A percentile compares a stretch with the other conserved stretches of the same genome.
These are phyloP conservation scores for Microascus cirrosus DNA, from an alignment of 2,329 filamentous ascomycete species.

Conservation along the genomic window DNA sequence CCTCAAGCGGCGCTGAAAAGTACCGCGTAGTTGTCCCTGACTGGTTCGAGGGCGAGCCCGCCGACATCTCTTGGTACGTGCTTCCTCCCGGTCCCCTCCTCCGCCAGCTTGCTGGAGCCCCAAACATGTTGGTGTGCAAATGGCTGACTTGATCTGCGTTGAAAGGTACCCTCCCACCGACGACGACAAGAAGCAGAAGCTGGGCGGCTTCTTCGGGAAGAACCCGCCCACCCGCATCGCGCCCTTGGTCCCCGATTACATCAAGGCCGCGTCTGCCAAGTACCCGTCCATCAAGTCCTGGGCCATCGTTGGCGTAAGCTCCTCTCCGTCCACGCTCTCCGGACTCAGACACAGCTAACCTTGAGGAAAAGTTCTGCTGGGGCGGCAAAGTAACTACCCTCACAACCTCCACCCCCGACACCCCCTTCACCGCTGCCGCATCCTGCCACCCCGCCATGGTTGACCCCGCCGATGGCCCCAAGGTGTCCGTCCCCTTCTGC, in stretches of 20 bases:
- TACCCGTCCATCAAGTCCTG: conserved; percentile 45
- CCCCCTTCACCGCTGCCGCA: conserved; percentile 43
- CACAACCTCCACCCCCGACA: conserved; percentile 33
- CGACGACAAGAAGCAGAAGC: conserved; percentile 48
- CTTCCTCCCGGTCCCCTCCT: not conserved
- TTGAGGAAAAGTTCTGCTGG: conserved; percentile 47
- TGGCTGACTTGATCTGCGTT: not conserved
- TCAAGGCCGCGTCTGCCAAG: conserved; percentile 38
- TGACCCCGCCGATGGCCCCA: conserved; percentile 47
- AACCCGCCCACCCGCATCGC: conserved; percentile 35
- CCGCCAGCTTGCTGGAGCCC: no score
- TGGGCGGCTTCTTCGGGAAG: conserved; percentile 46
- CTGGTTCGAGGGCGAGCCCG: conserved; percentile 70
- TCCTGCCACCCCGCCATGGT: conserved; percentile 52
- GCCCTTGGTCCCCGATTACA: conserved; percentile 39
- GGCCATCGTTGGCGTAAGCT: conserved; percentile 47
- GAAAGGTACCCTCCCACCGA: conserved; percentile 50
- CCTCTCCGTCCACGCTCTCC: not conserved
- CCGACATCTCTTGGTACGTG: conserved; percentile 36
- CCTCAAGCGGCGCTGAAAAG: conserved; percentile 45
- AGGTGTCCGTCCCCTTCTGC: conserved; percentile 48
- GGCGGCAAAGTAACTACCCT: conserved; percentile 56
- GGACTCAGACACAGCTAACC: not conserved
- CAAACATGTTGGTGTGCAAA: no score
- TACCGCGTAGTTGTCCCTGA: conserved; percentile 89